Conservation (phyloP, 2,329 filamentous ascomycete species). For the Pezicula neosporulosa region DNA sequence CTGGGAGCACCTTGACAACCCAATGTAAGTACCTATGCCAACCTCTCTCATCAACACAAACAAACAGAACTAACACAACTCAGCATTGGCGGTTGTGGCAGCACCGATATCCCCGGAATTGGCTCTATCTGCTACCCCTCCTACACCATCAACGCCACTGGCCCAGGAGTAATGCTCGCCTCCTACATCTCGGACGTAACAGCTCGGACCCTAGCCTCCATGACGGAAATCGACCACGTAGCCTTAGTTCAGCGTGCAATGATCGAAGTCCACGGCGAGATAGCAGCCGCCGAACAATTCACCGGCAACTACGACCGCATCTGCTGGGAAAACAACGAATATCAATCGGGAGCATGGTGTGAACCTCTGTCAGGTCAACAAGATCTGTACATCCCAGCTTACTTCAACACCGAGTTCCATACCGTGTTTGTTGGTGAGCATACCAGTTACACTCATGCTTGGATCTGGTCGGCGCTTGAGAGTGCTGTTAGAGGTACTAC, state of each 20-base stretch:
- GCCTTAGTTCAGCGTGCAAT: slow-evolving; percentile 61
- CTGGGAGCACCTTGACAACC: slow-evolving; percentile 47
- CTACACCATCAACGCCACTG: slow-evolving; percentile 61
- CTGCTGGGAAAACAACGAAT: slow-evolving; percentile 63
- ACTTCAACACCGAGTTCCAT: slow-evolving; percentile 60
- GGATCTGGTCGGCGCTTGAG: slow-evolving; percentile 66
- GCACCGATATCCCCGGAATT: slow-evolving; percentile 60
- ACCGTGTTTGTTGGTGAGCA: slow-evolving; percentile 70
- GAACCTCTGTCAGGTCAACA: slow-evolving; percentile 61
- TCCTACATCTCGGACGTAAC: slow-evolving; percentile 49
- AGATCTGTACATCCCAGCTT: slow-evolving; percentile 67
- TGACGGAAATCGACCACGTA: slow-evolving; percentile 58
- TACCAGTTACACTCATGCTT: slow-evolving; percentile 68
- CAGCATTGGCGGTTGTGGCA: slow-evolving; percentile 37
- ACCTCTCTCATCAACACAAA: slow-evolving; percentile 37
- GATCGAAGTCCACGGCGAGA: slow-evolving; percentile 61
- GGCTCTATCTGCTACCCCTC: slow-evolving; percentile 64
- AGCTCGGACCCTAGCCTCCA: slow-evolving; percentile 38
- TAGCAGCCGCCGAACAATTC: slow-evolving; percentile 54
- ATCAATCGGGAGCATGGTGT: slow-evolving; percentile 61
- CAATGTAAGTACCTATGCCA: slow-evolving; percentile 21
- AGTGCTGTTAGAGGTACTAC: slow-evolving; percentile 62
- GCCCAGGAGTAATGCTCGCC: slow-evolving; percentile 59
- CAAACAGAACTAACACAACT: slow-evolving; percentile 23
- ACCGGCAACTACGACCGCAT: slow-evolving; percentile 62